Base-by-base conservation (phyloP, 2,329 filamentous ascomycete species). In the Aaosphaeria arxii region DNA sequence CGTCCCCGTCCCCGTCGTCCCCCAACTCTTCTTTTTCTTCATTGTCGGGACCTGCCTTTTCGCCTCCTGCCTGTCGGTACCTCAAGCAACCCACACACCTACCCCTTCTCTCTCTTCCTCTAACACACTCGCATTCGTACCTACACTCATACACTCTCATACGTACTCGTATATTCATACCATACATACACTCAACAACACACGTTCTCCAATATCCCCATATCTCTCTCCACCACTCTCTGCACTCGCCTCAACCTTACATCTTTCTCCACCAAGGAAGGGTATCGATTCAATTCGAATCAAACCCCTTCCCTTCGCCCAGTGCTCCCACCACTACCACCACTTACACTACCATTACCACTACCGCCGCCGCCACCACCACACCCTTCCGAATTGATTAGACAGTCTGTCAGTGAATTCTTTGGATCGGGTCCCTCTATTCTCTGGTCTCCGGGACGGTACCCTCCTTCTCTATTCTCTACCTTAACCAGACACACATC, bases 21-120 rank as follows among this genome's bases (percentile, higher is more conserved):
- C 33, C 7, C 7, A 36, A 9, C 33, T 36, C 33, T 30, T 38
- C 44, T 39, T 39, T 36, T 24, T 46, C 44, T 35, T 50, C n/a
- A 44, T 38, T 13, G n/a, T 48, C 45, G 45, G 40, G 42, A 47
- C 44, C 41, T 43, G 32, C 48, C 45, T 41, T 24, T 24, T 48
- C 45, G 46, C 49, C 38, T 51, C 49, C 45, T 32, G 44, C 31
- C 42, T 45, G 42, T 51, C 49, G 46, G 49, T 42, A 45, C 45
- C 36, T 42, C 42, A 51, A 42, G 42, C 41, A 44, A 44, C 44
- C 42, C 9, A 36, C 33, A 36, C 33, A 9, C 40, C n/a, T 30
- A 2, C 28, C 7, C 28, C 40, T 36, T n/a, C 9, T 36, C 33
- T 36, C n/a, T 36, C 33, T 35, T 35, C 33, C 33, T 36, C 33